Base-by-base conservation (phyloP, 2,329 filamentous ascomycete genomes). In the Leptographium galeiforme region DNA sequence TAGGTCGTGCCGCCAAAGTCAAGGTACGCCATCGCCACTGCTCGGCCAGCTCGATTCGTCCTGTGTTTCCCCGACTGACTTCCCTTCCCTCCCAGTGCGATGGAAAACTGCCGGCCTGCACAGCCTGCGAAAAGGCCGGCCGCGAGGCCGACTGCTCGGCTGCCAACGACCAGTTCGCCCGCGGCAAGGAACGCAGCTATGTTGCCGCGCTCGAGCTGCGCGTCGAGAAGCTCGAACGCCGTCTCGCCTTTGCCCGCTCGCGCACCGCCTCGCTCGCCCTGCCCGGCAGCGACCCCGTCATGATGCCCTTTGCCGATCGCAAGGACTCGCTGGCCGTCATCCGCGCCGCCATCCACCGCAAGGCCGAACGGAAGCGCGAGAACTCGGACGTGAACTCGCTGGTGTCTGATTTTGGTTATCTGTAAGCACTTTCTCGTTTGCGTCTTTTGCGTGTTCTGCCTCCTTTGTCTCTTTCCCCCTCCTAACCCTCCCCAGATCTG, bases 101-200 rank as follows among this genome's bases (percentile, higher is more conserved):
- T 70, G 91, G 93, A 57, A 96, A 96, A 68, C 74, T 97, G 40
- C 93, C 93, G 12, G 89, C 90, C 8, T 98, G 93, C 65, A 94
- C 89, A 8, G 91, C 91, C 18, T 97, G 93, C 65, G 91, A 96
- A 68, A 90, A 89, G 69, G 88, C 89, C 14, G 89, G 90, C 34
- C 85, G 89, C 57, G 82, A 87, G 53, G 83, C 77, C 56, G 89
- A 94, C 65, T 98, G 93, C 67, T 95, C 89, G 8, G 89, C 89
- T 53, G 90, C 89, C 8, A 96, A 94, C 63, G 91, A 97, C 64
- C 89, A 96, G 66, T 97, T 96, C 68, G 90, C 91, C 0, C 79
- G 89, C 57, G 93, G 93, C 57, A 97, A 97, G 68, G 93, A 97
- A 65, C 78, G 91, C 63, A 85, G 82, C 68, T 98, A 97, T 74